Evolutionary conservation across 306 rosid genomes (phyloP).

Genomic region (Cucurbita argyrosperma): DNA sequence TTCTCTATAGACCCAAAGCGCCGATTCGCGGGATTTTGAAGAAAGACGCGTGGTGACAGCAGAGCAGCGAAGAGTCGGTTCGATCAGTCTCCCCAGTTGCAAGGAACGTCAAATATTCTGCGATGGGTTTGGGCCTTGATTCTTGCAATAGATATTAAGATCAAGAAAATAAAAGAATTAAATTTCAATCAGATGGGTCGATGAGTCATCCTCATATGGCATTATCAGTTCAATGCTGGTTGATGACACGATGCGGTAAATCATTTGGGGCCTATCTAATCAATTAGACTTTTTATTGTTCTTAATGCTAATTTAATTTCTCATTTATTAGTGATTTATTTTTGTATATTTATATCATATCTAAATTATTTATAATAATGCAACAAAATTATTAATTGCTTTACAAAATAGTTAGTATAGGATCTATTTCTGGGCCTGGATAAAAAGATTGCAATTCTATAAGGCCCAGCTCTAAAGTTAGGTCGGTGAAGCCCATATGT

Average conservation of each 20-base stretch:
- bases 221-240: background rate
- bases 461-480: background rate
- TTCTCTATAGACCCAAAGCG: constrained; percentile 13
- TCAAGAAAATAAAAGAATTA: background rate
- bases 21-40: constrained; percentile 10
- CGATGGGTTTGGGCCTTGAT: constrained; percentile 13
- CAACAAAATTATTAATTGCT: background rate
- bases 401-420: background rate
- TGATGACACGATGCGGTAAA: background rate
- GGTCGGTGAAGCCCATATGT: background rate
- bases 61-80: constrained; percentile 6
- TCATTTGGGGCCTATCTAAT: background rate
- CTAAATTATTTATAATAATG: background rate
- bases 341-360: background rate
- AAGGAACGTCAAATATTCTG: constrained; percentile 2
- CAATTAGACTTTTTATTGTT: background rate
- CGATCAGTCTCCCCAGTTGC: background rate
- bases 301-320: too few species aligned
- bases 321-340: background rate
- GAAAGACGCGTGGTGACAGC: background rate
- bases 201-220: background rate
- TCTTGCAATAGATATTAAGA: background rate
- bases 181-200: background rate
- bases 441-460: background rate
- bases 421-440: background rate